A percentile compares a stretch with the other conserved stretches of the same genome.
These are phyloP conservation scores for Fusarium pseudoanthophilum DNA, from an alignment of 2,329 filamentous ascomycete species.

Conservation along the genomic window DNA sequence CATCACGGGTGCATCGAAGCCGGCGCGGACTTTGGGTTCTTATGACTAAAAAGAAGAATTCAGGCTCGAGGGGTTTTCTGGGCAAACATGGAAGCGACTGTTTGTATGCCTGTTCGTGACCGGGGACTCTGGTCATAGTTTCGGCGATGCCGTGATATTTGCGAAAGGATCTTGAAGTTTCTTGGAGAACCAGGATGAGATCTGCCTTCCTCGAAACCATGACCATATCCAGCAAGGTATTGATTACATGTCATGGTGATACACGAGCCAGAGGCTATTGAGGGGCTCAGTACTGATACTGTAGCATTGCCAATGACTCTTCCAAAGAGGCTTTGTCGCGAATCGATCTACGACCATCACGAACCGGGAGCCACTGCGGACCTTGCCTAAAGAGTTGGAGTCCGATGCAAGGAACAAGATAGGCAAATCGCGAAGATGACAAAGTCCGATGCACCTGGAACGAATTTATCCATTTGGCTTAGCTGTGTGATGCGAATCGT, in stretches of 20 bases:
- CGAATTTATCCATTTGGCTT: neutral
- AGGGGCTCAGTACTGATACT: neutral
- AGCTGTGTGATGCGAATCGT: neutral
- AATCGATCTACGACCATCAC: neutral
- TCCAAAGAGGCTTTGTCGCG: neutral
- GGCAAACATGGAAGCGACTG: neutral
- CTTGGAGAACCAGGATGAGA: neutral
- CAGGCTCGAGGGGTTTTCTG: neutral
- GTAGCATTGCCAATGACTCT: neutral
- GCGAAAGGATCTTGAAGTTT: neutral
- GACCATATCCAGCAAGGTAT: neutral
- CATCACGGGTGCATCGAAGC: neutral
- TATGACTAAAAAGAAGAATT: neutral
- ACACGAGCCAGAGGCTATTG: neutral
- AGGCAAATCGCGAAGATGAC: neutral
- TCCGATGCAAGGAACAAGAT: neutral
- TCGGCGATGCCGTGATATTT: conserved; percentile 1
- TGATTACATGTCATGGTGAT: neutral
- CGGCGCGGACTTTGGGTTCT: neutral
- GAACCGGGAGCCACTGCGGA: neutral
- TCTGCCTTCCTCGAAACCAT: neutral
- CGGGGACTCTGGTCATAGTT: neutral
- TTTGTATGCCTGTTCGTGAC: neutral
- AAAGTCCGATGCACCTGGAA: neutral
- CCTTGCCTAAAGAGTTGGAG: neutral